Evolutionary conservation across 73 alveolate genomes (phyloP), one percentile per base, ranked within the genome.

Genomic region (Tetrahymena elliotti): DNA sequence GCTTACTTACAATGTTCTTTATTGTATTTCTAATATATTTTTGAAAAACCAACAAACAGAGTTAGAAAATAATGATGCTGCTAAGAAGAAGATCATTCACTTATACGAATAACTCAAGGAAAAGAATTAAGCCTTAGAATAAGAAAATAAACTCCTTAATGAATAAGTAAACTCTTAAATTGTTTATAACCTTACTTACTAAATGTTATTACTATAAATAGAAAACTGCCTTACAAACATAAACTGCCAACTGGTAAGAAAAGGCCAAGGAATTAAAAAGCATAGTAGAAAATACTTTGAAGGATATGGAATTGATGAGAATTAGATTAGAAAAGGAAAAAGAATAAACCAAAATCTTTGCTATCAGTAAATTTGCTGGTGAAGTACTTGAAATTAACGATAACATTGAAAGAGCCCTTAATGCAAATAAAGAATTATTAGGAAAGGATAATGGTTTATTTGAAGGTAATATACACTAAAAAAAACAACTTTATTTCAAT

Each of bases 341-440:
- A 39, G 98, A 97, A 24, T 35, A 83, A 35, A 94, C 97, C 8
- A 95, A 94, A 93, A 97, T 96, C 53, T 98, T 93, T 93, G 98
- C 99, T 33, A 98, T 98, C 33, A 34, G 98, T 47, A 98, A 97
- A 47, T 98, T 98, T 93, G 99, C 99, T 24, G 97, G 97, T 97
- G 99, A 98, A 53, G 93, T 98, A 12, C 93, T 98, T n/a, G 99
- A 98, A 52, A 98, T 98, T 27, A 83, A 97, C 35, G 99, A 98
- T 94, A 97, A 97, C 93, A 53, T 98, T 27, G 96, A 97, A 68
- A 94, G 97, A 52, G 99, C 98, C 39, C 37, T 94, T 35, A 95
- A 88, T 33, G 95, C 96, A 53, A 93, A 96, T 35, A 95, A 94
- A 40, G 95, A 92, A 5, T 93, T 95, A 5, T 84, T 53, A 13